These are phyloP conservation scores for Xylaria scruposa DNA, from an alignment of 495 filamentous ascomycete species.

Conservation along the genomic window DNA sequence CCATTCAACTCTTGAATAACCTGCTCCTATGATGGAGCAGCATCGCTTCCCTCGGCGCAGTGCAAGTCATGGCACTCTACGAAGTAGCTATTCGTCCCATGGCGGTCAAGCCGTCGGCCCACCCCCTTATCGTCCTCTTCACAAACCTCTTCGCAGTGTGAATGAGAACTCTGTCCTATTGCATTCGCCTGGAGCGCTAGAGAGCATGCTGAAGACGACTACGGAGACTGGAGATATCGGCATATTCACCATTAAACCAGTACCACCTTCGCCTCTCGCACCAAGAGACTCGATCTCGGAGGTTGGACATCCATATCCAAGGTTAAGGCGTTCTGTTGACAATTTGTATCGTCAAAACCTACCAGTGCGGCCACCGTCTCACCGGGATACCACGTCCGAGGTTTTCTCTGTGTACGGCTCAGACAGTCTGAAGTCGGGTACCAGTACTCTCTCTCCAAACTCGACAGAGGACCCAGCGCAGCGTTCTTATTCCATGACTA, in stretches of 20 bases:
- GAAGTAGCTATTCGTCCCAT: constrained; percentile 43
- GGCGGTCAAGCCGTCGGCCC: constrained; percentile 26
- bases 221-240: constrained; percentile 75
- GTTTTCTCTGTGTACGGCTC: constrained; percentile 56
- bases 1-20: not conserved
- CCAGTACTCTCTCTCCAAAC: constrained; percentile 45
- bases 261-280: constrained; percentile 46
- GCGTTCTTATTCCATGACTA: constrained; percentile 66
- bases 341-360: constrained; percentile 43
- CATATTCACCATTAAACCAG: constrained; percentile 61
- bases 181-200: constrained; percentile 52
- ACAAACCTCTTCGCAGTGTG: constrained; percentile 46
- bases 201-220: constrained; percentile 72
- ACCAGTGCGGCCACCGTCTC: constrained; percentile 48
- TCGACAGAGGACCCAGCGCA: constrained; percentile 48
- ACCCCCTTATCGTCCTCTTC: constrained; percentile 36
- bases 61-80: constrained; percentile 51
- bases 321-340: constrained; percentile 37
- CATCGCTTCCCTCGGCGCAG: constrained; percentile 45
- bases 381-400: constrained; percentile 52
- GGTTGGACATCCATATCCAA: constrained; percentile 37
- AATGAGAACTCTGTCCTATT: constrained; percentile 47
- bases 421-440: constrained; percentile 50
- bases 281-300: constrained; percentile 33
- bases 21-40: constrained; percentile 44